These are phyloP conservation scores for Trichoderma reesei DNA, from an alignment of 495 filamentous ascomycete species.

Conservation along the genomic window DNA sequence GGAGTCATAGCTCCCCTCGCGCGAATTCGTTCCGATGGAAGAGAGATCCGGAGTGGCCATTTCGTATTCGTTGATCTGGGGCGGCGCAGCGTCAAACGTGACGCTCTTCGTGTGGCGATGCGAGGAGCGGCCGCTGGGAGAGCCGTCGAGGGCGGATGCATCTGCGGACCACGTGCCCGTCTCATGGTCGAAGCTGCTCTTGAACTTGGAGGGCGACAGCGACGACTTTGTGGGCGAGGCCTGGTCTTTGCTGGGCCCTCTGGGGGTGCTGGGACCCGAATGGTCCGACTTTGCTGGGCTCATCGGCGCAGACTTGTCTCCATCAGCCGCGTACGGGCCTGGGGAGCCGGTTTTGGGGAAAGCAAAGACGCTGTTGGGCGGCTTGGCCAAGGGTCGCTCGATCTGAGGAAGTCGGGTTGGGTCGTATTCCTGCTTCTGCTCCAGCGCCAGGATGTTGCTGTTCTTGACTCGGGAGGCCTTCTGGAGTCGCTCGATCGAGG, in stretches of 20 bases:
- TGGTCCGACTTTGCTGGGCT: constrained; percentile 27
- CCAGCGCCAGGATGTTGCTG: constrained; percentile 86
- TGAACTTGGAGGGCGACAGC: constrained; percentile 60
- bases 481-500: constrained; percentile 88
- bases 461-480: constrained; percentile 91
- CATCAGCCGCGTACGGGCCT: constrained; percentile 36
- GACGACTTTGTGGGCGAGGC: constrained; percentile 80
- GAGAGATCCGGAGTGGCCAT: constrained; percentile 93
- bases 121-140: constrained; percentile 46
- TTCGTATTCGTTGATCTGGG: constrained; percentile 93
- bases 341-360: constrained; percentile 38
- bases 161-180: constrained; percentile 64
- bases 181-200: constrained; percentile 61
- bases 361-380: constrained; percentile 54
- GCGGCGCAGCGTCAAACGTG: constrained; percentile 88
- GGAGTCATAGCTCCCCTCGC: constrained; percentile 86
- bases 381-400: constrained; percentile 67
- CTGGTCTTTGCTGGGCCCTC: constrained; percentile 63
- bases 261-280: constrained; percentile 21
- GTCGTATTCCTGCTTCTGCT: constrained; percentile 83
- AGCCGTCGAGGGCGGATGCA: constrained; percentile 38
- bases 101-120: constrained; percentile 89
- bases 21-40: constrained; percentile 74
- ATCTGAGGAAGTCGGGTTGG: constrained; percentile 63
- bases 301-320: constrained; percentile 35